Evolutionary conservation across 345 rosid genomes (phyloP), one percentile per base, ranked within the genome.

Genomic region (Euclidium syriacum): DNA sequence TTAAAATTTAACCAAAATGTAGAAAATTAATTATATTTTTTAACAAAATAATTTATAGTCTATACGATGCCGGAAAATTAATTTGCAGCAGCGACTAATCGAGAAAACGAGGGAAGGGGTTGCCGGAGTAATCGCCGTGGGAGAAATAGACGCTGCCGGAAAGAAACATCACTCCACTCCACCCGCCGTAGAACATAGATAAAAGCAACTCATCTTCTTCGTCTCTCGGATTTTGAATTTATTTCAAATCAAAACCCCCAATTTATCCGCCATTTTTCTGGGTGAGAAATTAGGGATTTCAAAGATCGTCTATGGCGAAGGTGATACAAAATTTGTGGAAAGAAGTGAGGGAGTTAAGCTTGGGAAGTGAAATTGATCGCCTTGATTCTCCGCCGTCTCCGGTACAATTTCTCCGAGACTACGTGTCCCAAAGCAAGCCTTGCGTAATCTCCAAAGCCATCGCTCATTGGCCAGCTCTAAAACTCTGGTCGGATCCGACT

Each of bases 401-500:
- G 0, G 72, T 88, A 14, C 68, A 75, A n/a, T 88, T 91, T 76
- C 78, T 86, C 17, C 58, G 95, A 36, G 74, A 77, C 49, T 81
- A 72, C 59, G 90, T 91, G 3, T 84, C 92, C 24, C 87, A 73
- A 34, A 91, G 77, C 82, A 88, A 80, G 54, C 98, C 95, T 36
- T 91, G 95, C 76, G 51, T 86, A 25, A 83, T 88, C 76, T 81
- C 90, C 70, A 78, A 82, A 33, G 85, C 90, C 67, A 68, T 73
- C 30, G 14, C 79, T 54, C 87, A 86, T 52, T 88, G 95, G 92
- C 83, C 96, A 0, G 95, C 92, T 12, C 64, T 88, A 17, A 62
- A 81, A 26, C 82, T 67, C 49, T 91, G 98, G 96, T 78, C 82
- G 22, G 52, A 68, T 63, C 79, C 55, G 15, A 40, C 65, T 0